Conservation (phyloP, 1,284 basidiomycete species). For the Tylopilus sp. region DNA sequence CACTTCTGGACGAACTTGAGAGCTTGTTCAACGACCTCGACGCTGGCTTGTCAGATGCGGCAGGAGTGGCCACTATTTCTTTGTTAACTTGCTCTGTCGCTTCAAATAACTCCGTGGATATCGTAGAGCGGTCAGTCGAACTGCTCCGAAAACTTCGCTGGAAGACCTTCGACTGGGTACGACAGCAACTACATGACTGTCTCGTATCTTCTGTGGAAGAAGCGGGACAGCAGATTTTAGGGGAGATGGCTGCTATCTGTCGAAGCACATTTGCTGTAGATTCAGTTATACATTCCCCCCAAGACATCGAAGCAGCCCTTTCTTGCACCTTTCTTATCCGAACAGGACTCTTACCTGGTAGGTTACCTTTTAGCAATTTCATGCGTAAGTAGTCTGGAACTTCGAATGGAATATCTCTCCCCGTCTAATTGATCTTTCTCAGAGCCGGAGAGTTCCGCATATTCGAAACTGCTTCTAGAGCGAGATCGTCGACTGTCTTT, state of each 20-base stretch:
- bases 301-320: constrained; percentile 44
- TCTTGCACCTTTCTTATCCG: constrained; percentile 47
- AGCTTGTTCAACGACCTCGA: constrained; percentile 40
- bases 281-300: constrained; percentile 20
- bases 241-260: constrained; percentile 50
- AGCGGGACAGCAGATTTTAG: constrained; percentile 38
- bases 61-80: constrained; percentile 46
- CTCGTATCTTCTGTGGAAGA: constrained; percentile 23
- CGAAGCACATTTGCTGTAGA: constrained; percentile 52
- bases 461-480: constrained; percentile 18
- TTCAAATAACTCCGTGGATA: constrained; percentile 47
- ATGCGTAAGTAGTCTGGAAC: too few species aligned
- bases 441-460: too few species aligned
- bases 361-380: too few species aligned
- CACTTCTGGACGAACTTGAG: constrained; percentile 46
- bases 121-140: constrained; percentile 28
- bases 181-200: constrained; percentile 39
- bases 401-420: too few species aligned
- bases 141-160: constrained; percentile 45
- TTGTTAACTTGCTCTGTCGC: constrained; percentile 5
- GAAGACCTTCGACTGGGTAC: constrained; percentile 49
- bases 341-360: too few species aligned
- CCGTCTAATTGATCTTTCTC: too few species aligned
- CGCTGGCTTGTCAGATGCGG: constrained; percentile 51
- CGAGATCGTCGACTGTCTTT: constrained; percentile 40